phyloP scores from a whole-genome alignment of 2,329 filamentous ascomycete species.

The Trichoderma sp. region DNA sequence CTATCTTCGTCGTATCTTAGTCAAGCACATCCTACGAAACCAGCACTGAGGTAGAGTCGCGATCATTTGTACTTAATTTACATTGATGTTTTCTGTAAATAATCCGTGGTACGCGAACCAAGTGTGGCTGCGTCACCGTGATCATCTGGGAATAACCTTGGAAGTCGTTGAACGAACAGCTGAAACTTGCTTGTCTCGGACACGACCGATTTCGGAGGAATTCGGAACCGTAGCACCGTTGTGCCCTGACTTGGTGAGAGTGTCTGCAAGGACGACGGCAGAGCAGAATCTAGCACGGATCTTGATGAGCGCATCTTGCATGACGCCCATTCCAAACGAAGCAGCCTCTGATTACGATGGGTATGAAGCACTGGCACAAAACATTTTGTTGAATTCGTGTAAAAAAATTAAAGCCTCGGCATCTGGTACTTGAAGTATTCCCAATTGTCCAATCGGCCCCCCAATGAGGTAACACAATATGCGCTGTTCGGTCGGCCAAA shows the following conservation, averaged over 20 bases:
- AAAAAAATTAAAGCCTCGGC: not conserved
- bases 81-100: not conserved
- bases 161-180: not conserved
- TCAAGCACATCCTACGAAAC: accelerated
- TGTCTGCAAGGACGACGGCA: not conserved
- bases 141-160: not conserved
- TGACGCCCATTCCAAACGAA: not conserved
- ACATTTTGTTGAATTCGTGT: not conserved
- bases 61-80: not conserved
- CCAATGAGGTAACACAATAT: not conserved
- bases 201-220: not conserved
- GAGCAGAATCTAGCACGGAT: not conserved
- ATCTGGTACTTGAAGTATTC: not conserved
- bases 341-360: not conserved
- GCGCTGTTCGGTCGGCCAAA: not conserved
- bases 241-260: not conserved
- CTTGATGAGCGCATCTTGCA: not conserved
- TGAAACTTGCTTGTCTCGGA: not conserved
- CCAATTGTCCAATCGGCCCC: not conserved
- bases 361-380: not conserved
- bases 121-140: not conserved
- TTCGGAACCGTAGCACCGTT: not conserved
- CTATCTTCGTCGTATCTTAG: not conserved
- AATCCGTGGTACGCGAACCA: not conserved
- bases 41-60: not conserved